Evolutionary conservation across 306 rosid genomes (phyloP).

Genomic region (Potentilla sterilis): DNA sequence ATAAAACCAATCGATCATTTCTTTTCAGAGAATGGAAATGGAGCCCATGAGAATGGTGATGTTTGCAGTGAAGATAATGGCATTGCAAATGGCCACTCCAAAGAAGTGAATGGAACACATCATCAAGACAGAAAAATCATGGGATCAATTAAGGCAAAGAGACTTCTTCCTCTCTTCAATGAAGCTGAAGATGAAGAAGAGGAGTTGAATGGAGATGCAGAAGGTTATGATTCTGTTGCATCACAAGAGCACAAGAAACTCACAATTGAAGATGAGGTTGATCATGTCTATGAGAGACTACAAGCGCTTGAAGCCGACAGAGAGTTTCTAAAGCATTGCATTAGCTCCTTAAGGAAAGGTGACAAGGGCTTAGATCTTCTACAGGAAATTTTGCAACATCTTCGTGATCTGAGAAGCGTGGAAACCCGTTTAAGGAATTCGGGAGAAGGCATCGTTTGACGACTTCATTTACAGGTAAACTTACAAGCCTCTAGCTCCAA

Average conservation of each 20-base stretch:
- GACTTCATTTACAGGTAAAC: constrained; percentile 43
- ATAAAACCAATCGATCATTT: constrained; percentile 35
- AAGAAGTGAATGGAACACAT: constrained; percentile 61
- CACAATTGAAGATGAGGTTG: constrained; percentile 63
- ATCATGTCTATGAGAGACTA: constrained; percentile 76
- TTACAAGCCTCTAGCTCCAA: constrained; percentile 5
- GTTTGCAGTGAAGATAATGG: constrained; percentile 42
- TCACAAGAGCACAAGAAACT: constrained; percentile 48
- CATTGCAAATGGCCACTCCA: constrained; percentile 56
- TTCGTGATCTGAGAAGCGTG: constrained; percentile 85
- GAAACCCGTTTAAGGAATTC: constrained; percentile 59
- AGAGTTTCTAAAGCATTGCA: constrained; percentile 89
- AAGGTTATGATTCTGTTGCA: constrained; percentile 33
- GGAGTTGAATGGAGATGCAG: constrained; percentile 50
- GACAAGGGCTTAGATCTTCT: constrained; percentile 82
- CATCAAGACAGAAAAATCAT: constrained; percentile 50
- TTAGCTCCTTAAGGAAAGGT: constrained; percentile 86
- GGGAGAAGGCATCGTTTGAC: constrained; percentile 45
- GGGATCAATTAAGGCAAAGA: constrained; percentile 47
- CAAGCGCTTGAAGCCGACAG: constrained; percentile 87
- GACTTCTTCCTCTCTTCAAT: constrained; percentile 76
- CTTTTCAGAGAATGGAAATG: constrained; percentile 61
- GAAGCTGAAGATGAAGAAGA: constrained; percentile 54
- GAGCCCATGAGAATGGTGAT: constrained; percentile 49
- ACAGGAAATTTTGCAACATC: constrained; percentile 89